Evolutionary conservation across 202 grass and related monocot genomes (phyloP), one percentile per base, ranked within the genome.

Genomic region (Digitaria exilis): DNA sequence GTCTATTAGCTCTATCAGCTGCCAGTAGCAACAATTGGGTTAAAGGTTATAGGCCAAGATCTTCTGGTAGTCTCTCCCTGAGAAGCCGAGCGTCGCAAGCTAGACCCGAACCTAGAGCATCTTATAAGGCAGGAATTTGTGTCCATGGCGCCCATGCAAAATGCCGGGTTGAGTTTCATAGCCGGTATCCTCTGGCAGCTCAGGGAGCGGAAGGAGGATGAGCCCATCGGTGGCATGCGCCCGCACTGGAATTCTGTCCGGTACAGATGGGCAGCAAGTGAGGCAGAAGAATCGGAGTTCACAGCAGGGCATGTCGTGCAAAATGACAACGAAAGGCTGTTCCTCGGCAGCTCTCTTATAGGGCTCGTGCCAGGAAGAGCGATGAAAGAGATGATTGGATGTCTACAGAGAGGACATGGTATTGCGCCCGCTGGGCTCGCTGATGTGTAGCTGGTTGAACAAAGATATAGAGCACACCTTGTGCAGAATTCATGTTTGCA

Each of bases 401-500:
- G 84, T 22, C 96, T 80, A 45, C 96, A 98, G 21, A 98, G 90
- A 37, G 96, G 96, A 26, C 96, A 98, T 12, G 93, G 96, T 88
- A 98, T 92, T 3, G 93, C 82, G 0, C 96, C 96, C 0, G 89
- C 90, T 6, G 93, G 87, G 41, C 78, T 85, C 24, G 26, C 66
- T 18, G 85, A 85, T 6, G 89, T 85, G 66, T 77, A 91, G 79
- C 89, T 94, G 24, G 91, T 96, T 65, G 96, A 95, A 56, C 96
- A 98, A 54, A 98, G 91, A 61, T 98, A 98, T 19, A 98, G 75
- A 13, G 93, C 96, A 48, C 96, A 98, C 84, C 87, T 92, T 28
- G 96, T 94, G 96, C 96, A 98, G 69, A 98, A 96, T 80, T 98
- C 96, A 73, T 98, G 96, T n/a, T 89, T 89, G 79, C 96, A 98